Evolutionary conservation across 2,329 filamentous ascomycete genomes (phyloP).

Genomic region (Trichophyton equinum): DNA sequence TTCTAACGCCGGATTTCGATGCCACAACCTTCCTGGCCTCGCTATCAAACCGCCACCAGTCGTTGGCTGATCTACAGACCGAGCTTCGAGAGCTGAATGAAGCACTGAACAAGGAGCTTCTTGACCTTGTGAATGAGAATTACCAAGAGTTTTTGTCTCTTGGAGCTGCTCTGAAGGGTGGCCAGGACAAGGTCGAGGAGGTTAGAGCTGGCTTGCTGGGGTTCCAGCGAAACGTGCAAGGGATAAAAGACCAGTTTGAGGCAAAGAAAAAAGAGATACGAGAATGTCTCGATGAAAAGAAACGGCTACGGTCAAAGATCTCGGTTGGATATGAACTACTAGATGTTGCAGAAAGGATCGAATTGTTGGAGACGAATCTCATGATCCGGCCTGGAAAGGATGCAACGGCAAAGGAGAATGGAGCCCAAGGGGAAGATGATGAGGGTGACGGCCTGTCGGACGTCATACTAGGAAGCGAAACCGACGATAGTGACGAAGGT

Average conservation of each 20-base stretch:
- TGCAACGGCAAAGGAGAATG: conserved; percentile 14
- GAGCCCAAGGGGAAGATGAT: conserved; percentile 23
- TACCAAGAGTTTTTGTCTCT: conserved; percentile 83
- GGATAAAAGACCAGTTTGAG: conserved; percentile 54
- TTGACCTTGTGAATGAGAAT: conserved; percentile 91
- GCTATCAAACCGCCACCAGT: conserved; percentile 79
- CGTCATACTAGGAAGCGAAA: conserved; percentile 19
- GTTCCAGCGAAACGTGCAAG: conserved; percentile 69
- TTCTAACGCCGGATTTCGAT: conserved; percentile 64
- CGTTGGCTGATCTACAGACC: conserved; percentile 78
- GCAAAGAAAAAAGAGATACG: conserved; percentile 52
- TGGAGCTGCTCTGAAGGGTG: conserved; percentile 68
- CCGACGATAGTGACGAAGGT: conserved; percentile 26
- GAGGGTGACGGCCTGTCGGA: conserved; percentile 19
- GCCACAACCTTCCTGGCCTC: conserved; percentile 72
- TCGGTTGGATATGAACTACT: conserved; percentile 43
- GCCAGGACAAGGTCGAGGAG: conserved; percentile 83
- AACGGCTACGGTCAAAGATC: conserved; percentile 49
- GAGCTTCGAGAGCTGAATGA: conserved; percentile 74
- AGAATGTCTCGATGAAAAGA: conserved; percentile 53
- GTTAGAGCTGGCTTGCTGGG: conserved; percentile 76
- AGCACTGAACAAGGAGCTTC: conserved; percentile 68
- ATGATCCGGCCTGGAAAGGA: conserved; percentile 41
- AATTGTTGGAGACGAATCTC: conserved; percentile 54
- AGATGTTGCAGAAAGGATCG: conserved; percentile 35